Evolutionary conservation across 345 rosid species (phyloP).

Genomic region (Brassica napus): DNA sequence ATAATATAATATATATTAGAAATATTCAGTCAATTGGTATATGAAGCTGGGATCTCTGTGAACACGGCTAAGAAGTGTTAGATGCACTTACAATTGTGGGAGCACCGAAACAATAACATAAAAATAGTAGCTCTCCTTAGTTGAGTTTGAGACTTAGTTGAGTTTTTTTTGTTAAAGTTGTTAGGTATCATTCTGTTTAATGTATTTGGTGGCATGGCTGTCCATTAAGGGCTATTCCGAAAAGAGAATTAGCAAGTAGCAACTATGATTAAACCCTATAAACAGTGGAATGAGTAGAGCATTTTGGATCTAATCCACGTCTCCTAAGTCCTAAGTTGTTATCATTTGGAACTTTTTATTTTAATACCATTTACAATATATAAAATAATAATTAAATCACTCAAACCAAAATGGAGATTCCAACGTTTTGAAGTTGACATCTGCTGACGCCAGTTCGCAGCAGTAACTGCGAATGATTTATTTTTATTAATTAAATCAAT

Average conservation of each 20-base stretch:
- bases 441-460: constrained; percentile 47
- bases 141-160: neutral
- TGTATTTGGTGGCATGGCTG: neutral
- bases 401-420: constrained; percentile 39
- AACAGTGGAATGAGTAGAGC: constrained; percentile 5
- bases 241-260: neutral
- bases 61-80: neutral
- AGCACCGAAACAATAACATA: neutral
- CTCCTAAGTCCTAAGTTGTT: neutral
- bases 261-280: neutral
- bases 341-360: neutral
- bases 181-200: neutral
- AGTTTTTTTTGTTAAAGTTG: neutral
- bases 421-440: constrained; percentile 47
- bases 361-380: neutral
- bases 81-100: neutral
- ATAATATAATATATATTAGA: neutral
- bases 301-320: constrained; percentile 22
- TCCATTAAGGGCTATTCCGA: neutral
- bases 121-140: neutral
- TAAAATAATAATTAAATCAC: constrained; percentile 6
- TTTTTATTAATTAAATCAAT: constrained; percentile 18
- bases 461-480: constrained; percentile 43
- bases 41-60: neutral
- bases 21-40: neutral